These are phyloP conservation scores for Tetrahymena thermophila DNA, from an alignment of 73 alveolate species.

Conservation along the genomic window DNA sequence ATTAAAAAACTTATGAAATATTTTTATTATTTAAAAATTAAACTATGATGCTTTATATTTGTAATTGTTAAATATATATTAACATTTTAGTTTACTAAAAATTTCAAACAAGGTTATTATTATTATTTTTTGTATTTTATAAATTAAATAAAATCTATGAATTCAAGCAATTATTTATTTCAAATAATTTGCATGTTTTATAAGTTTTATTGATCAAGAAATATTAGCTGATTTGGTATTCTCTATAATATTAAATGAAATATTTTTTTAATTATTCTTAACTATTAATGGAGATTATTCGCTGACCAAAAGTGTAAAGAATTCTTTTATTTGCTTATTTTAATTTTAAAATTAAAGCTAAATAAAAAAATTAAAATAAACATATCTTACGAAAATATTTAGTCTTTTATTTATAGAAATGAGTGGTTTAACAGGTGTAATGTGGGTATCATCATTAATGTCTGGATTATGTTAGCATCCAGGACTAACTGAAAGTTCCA, in stretches of 20 bases:
- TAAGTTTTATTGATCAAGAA: not conserved
- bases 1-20: too few relatives aligned
- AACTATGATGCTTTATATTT: too few relatives aligned
- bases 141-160: too few relatives aligned
- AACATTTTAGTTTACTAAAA: too few relatives aligned
- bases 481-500: conserved; percentile 30
- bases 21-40: too few relatives aligned
- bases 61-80: too few relatives aligned
- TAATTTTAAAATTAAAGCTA: not conserved
- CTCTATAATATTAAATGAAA: not conserved
- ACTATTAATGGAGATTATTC: not conserved
- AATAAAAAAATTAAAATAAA: not conserved
- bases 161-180: too few relatives aligned
- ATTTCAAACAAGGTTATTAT: too few relatives aligned
- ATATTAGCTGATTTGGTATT: not conserved
- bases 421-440: not conserved
- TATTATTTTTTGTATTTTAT: too few relatives aligned
- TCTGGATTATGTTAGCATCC: not conserved
- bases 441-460: not conserved
- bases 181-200: too few relatives aligned
- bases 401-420: not conserved
- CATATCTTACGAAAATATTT: not conserved
- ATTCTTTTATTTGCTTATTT: not conserved
- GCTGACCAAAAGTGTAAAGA: not conserved
- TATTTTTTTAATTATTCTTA: not conserved